A percentile compares a stretch with the other conserved stretches of the same genome.
These are phyloP conservation scores for Yamadazyma songkhlaensis DNA, from an alignment of 1,139 yeast genomes.

Conservation along the genomic window DNA sequence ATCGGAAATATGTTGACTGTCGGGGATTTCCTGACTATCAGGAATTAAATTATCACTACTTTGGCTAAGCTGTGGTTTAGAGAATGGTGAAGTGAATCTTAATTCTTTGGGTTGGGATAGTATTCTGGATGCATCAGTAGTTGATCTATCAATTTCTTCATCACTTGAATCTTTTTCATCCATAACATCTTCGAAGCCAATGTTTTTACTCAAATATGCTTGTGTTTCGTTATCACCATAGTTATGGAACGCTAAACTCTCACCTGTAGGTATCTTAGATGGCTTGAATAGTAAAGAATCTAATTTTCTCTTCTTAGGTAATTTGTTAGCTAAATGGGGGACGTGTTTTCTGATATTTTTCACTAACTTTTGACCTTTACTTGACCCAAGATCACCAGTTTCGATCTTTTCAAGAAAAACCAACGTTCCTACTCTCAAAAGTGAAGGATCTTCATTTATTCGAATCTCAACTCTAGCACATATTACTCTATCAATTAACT, in stretches of 20 bases:
- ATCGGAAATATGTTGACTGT: background rate
- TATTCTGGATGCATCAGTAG: too few species aligned
- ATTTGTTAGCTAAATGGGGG: background rate
- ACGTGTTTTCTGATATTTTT: slow-evolving; percentile 1
- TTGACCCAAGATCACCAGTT: background rate
- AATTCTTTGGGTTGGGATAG: background rate
- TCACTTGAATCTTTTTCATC: too few species aligned
- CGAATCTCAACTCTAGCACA: background rate
- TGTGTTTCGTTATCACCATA: slow-evolving; percentile 6
- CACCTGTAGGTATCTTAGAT: slow-evolving; percentile 5
- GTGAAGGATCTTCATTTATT: background rate
- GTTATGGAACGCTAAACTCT: slow-evolving; percentile 5
- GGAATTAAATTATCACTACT: background rate
- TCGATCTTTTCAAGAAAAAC: background rate
- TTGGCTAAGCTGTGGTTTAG: background rate
- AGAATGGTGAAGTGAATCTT: too few species aligned
- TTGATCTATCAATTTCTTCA: too few species aligned
- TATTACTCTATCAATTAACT: background rate
- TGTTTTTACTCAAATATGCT: background rate
- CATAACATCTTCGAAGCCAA: too few species aligned
- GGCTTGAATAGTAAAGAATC: slow-evolving; percentile 1
- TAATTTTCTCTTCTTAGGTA: background rate
- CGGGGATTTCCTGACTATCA: background rate
- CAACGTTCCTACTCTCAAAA: background rate
- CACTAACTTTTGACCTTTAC: background rate